Base-by-base conservation (phyloP, 2,329 filamentous ascomycete species). In the Trichoderma semiorbis region DNA sequence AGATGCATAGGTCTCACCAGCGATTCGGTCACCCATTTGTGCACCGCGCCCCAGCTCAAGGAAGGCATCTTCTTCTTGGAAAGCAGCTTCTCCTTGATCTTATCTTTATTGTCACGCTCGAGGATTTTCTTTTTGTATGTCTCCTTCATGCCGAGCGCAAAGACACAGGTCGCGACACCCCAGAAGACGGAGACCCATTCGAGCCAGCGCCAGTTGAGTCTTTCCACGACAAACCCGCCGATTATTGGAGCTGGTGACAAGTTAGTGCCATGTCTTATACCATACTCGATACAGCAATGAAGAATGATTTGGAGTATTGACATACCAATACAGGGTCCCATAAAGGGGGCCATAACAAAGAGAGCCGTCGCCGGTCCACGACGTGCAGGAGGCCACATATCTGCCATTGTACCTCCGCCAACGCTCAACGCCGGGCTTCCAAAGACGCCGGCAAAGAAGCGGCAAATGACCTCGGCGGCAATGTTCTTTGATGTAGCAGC, bases 381-480 rank as follows among this genome's bases (percentile, higher is more conserved):
- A 7, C 36, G 47, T 11, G 36, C 43, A 7, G 71, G 69, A 18
- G 60, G 55, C 60, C 39, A 73, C 26, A 71, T 72, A 78, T 94
- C 92, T 16, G 91, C 88, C 71, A 94, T 91, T 0, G 91, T 93
- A 2, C 92, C 92, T 1, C 91, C 91, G 4, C 92, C 92, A 3
- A 94, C 91, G 8, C 92, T 91, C 78, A 94, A 91, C 0, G 93
- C 91, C 0, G 90, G 91, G 1, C 91, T 91, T 1, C 91, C 87
- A 3, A 91, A 90, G 18, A 91, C 91, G 32, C 92, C 92, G 53
- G 88, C 86, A 1, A 93, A 81, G 72, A 93, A 82, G 14, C 92
- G 87, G 85, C 93, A 90, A 18, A 90, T 85, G 72, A 93, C 88
- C 12, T 94, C 85, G 88, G 93, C 92, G 16, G 80, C 82, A 72